Evolutionary conservation across 768 basidiomycete species (phyloP).

Genomic region (Phanerochaete sordida): DNA sequence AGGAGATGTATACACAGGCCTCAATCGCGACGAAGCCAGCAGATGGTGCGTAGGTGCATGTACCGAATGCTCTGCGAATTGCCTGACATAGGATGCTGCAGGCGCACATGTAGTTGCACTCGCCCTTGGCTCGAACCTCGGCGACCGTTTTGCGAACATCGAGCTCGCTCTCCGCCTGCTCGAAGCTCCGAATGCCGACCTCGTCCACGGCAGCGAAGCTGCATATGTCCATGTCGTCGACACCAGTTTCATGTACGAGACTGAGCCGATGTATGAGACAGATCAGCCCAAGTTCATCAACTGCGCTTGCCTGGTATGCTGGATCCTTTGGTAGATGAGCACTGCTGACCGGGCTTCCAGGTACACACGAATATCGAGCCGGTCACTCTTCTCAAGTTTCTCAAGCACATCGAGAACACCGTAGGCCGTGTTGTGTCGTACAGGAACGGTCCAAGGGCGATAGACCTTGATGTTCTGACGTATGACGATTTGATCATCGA

Average conservation of each 20-base stretch:
- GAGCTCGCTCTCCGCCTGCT: conserved; percentile 71
- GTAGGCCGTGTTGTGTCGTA: conserved; percentile 80
- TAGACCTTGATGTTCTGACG: conserved; percentile 86
- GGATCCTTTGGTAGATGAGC: background rate
- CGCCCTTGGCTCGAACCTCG: conserved; percentile 88
- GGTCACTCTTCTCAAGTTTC: conserved; percentile 46
- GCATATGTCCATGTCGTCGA: conserved; percentile 42
- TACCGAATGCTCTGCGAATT: too few relatives aligned
- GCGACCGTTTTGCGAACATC: conserved; percentile 82
- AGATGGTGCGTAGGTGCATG: too few relatives aligned
- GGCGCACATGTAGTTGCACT: conserved; percentile 49
- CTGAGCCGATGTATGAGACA: conserved; percentile 91
- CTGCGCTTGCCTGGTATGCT: conserved; percentile 82
- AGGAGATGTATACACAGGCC: background rate
- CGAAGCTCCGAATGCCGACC: conserved; percentile 40
- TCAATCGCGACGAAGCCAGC: conserved; percentile 31
- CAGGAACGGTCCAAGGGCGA: conserved; percentile 82
- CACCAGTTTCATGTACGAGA: conserved; percentile 92
- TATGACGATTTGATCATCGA: conserved; percentile 65
- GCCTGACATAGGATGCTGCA: background rate
- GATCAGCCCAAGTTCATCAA: conserved; percentile 90
- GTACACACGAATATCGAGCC: conserved; percentile 73
- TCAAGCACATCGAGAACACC: conserved; percentile 69
- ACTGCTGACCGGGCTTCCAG: conserved; percentile 36
- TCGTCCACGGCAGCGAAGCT: conserved; percentile 22